Evolutionary conservation across 257 asterid genomes (phyloP).

Genomic region (Lycium ferocissimum): DNA sequence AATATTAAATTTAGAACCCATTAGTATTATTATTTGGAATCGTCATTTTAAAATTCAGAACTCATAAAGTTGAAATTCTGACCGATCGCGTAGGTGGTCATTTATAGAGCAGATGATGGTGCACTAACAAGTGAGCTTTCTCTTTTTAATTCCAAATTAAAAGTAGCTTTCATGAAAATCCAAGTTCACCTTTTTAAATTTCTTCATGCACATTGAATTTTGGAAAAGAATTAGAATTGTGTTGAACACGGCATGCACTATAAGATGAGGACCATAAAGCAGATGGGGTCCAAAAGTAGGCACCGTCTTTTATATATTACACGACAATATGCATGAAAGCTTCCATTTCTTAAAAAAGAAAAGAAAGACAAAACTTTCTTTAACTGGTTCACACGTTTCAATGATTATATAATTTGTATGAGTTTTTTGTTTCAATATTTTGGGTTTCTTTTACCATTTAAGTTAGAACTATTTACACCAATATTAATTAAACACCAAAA

Average conservation of each 20-base stretch:
- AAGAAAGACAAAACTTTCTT: neutral
- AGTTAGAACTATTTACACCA: constrained; percentile 8
- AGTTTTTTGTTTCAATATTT: neutral
- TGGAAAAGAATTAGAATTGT: neutral
- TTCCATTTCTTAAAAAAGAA: neutral
- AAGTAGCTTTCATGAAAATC: constrained; percentile 9
- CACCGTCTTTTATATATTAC: constrained; percentile 47
- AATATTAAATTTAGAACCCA: too few species aligned
- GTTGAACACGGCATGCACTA: constrained; percentile 31
- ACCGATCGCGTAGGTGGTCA: neutral
- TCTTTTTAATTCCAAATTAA: neutral
- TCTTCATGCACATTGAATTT: constrained; percentile 30
- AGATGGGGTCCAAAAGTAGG: constrained; percentile 43
- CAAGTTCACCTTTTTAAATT: neutral
- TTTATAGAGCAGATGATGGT: neutral
- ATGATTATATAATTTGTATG: neutral
- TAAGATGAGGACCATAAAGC: constrained; percentile 6
- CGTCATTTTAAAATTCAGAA: too few species aligned
- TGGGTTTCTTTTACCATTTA: constrained; percentile 8
- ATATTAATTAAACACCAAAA: neutral
- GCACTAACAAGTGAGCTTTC: neutral
- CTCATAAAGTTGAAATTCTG: too few species aligned
- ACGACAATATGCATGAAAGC: constrained; percentile 3
- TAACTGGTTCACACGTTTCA: neutral
- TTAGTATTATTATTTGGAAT: too few species aligned